Evolutionary conservation across 2,329 filamentous ascomycete species (phyloP), one percentile per base, ranked within the genome.

Genomic region (Diaporthe vaccinii): DNA sequence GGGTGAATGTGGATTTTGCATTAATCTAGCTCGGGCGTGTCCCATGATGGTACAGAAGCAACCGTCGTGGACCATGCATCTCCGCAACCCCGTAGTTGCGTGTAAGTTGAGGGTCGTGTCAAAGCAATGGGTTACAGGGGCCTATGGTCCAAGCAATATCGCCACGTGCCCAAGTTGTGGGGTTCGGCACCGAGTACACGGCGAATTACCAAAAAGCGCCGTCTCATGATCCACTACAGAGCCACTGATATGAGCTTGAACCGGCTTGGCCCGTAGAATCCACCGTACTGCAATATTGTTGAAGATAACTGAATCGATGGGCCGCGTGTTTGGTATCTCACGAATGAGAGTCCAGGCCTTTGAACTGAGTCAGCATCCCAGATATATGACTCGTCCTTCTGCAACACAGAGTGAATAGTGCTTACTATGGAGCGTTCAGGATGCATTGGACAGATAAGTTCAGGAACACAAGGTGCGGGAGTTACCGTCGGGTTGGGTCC

Each of bases 111-210:
- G 39, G 25, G 36, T 41, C 22, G 36, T 61, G 10, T 22, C 59
- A 65, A 4, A 2, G 15, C 36, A 31, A 46, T 14, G 39, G n/a
- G 8, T 65, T 65, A n/a, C 61, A 62, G 34, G 61, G 41, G 28
- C 28, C 41, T 4, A 65, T 49, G 61, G 8, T 15, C 61, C 41
- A 65, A 31, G 39, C 61, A 22, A 15, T 36, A 12, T 49, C 9
- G 22, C 61, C 61, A 34, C 28, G 61, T 34, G 61, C 28, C 61
- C 61, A 67, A 67, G 41, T 67, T 49, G 20, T 25, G 62, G 39
- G 20, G 44, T 53, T 36, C 44, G 44, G 22, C 62, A 68, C 62
- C 62, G 62, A 7, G 62, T 68, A 53, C 28, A 68, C 31, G 46
- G 22, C 62, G 12, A 17, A 51, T 25, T 67, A 12, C 61, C 61